Evolutionary conservation across 2,329 filamentous ascomycete genomes (phyloP).

Genomic region (Chrysoporthe austroafricana): DNA sequence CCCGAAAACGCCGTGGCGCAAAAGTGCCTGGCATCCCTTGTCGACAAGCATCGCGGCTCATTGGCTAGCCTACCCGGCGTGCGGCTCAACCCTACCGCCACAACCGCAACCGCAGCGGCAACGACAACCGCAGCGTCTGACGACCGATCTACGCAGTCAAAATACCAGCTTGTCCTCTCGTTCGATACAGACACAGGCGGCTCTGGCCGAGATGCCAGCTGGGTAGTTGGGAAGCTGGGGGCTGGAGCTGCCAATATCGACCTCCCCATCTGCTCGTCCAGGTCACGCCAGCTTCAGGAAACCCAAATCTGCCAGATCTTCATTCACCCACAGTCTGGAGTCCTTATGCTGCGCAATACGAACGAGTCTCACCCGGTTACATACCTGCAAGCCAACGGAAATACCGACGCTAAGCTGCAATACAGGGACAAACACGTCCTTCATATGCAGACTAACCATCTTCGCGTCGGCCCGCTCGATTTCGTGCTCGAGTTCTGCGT

Average conservation of each 20-base stretch:
- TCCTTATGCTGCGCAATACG: slow-evolving; percentile 1
- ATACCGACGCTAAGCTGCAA: slow-evolving; percentile 4
- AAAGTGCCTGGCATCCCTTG: slow-evolving; percentile 9
- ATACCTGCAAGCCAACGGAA: slow-evolving; percentile 2
- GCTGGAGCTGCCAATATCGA: not conserved
- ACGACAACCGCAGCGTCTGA: not conserved
- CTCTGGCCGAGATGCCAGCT: not conserved
- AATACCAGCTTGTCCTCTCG: slow-evolving; percentile 14
- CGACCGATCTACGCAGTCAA: slow-evolving; percentile 6
- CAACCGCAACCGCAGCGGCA: too few species aligned
- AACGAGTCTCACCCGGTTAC: not conserved
- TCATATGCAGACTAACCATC: slow-evolving; percentile 11
- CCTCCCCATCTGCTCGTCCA: slow-evolving; percentile 10
- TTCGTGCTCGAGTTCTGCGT: slow-evolving; percentile 1
- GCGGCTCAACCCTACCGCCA: not conserved
- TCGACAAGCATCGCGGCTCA: slow-evolving; percentile 3
- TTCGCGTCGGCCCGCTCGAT: slow-evolving; percentile 17
- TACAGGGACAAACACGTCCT: not conserved
- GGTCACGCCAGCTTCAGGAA: not conserved
- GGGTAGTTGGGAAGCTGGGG: slow-evolving; percentile 5
- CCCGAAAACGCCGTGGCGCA: slow-evolving; percentile 11
- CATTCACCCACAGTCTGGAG: slow-evolving; percentile 5
- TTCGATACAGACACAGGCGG: not conserved
- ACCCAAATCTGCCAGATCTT: not conserved
- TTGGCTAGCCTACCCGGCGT: not conserved